phyloP scores from a whole-genome alignment of 2,329 filamentous ascomycete species.

The Cordyceps fumosorosea region DNA sequence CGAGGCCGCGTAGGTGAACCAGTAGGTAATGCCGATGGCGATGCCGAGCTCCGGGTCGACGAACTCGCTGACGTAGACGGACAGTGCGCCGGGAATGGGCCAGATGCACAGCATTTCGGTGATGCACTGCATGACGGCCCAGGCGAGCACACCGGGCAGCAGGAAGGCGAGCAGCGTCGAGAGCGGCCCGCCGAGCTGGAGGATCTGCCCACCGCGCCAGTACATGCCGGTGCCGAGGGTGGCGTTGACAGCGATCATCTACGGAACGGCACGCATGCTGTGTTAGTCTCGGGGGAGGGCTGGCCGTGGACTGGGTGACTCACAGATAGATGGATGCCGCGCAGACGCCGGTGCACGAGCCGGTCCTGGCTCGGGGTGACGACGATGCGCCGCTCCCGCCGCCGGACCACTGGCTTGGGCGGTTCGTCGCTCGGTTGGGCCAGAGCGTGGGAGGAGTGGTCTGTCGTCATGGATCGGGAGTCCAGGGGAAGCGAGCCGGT shows the following conservation, averaged over 20 bases:
- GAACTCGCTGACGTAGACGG: constrained; percentile 26
- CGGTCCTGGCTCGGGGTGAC: constrained; percentile 15
- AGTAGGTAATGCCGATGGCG: constrained; percentile 26
- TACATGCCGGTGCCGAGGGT: constrained; percentile 24
- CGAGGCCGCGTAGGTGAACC: constrained; percentile 25
- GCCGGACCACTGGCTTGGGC: constrained; percentile 2
- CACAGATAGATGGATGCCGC: constrained; percentile 22
- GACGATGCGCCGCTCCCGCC: constrained; percentile 13
- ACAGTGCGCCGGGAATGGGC: constrained; percentile 26
- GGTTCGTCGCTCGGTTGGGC: not conserved
- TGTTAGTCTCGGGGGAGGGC: not conserved
- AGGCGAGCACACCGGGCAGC: constrained; percentile 22
- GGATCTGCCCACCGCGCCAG: constrained; percentile 24
- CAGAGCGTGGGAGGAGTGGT: not conserved
- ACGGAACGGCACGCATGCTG: not conserved
- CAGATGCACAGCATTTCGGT: constrained; percentile 26
- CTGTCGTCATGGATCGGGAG: not conserved
- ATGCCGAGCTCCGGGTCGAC: constrained; percentile 27
- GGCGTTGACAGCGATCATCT: constrained; percentile 26
- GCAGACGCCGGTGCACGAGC: constrained; percentile 18
- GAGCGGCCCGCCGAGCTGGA: constrained; percentile 23
- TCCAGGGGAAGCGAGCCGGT: not conserved
- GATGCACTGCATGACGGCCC: constrained; percentile 27
- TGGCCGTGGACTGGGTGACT: not conserved
- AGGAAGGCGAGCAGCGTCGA: constrained; percentile 23